A percentile compares a stretch with the other conserved stretches of the same genome.
phyloP scores from a whole-genome alignment of 192 early-diverging fungal genomes.

The Umbelopsis isabellina region DNA sequence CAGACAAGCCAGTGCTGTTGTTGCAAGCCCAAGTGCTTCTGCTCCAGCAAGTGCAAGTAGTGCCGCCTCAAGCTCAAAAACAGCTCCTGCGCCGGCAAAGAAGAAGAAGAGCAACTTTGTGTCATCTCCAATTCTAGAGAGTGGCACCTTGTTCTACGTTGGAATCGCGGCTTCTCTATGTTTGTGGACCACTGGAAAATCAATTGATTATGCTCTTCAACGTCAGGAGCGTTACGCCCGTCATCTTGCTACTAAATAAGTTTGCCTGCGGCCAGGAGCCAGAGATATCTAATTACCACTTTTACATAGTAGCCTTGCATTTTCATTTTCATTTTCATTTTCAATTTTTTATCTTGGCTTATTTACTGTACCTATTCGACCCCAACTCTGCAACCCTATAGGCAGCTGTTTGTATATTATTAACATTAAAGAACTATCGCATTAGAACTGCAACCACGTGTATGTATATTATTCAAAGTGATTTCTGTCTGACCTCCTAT shows the following conservation, averaged over 20 bases:
- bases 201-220: constrained; percentile 27
- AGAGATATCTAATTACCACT: too few relatives aligned
- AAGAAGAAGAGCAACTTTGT: constrained; percentile 18
- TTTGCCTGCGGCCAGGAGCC: background rate
- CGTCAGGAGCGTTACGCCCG: constrained; percentile 30
- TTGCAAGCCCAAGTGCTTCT: background rate
- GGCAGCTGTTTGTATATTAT: background rate
- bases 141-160: constrained; percentile 35
- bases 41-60: background rate
- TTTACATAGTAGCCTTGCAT: background rate
- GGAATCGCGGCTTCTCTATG: constrained; percentile 28
- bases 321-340: background rate
- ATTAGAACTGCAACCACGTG: background rate
- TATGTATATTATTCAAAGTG: background rate
- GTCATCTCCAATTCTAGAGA: constrained; percentile 24
- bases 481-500: background rate
- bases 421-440: background rate
- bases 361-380: background rate
- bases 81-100: background rate
- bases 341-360: background rate
- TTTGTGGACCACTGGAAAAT: constrained; percentile 35
- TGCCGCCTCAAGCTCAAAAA: background rate
- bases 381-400: background rate
- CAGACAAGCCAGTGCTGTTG: background rate
- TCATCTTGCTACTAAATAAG: constrained; percentile 7